Base-by-base conservation (phyloP, 345 rosid genomes). In the Acer yangbiense region DNA sequence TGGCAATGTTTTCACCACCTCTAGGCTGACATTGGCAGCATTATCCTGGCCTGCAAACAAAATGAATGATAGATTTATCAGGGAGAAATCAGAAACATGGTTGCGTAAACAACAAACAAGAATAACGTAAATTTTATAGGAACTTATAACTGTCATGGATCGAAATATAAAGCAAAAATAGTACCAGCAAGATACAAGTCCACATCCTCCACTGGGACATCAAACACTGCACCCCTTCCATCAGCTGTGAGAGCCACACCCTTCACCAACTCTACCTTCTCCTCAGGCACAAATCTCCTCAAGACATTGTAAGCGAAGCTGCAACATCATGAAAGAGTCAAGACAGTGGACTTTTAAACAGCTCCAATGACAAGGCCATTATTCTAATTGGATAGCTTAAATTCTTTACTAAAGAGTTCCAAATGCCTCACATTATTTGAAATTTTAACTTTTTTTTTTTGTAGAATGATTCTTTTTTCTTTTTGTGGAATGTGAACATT, bases 271-370 rank as follows among this genome's bases (percentile, higher is more conserved):
- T 90, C 90, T n/a, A 90, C 98, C 87, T 94, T 97, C n/a, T 87
- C 93, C 86, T 97, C 99, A 0, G 99, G 98, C 86, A 97, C 76
- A 82, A 89, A 76, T 84, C 98, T 91, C 86, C 92, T 91, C 85
- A 97, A 72, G n/a, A 85, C 73, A 61, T 89, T 85, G 61, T 71
- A 90, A 20, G 87, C 99, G 78, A 27, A 89, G 76, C 99, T 97
- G 84, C 73, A 8, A 80, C 29, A 69, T 48, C 23, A 64, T 41
- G 18, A 5, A 50, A 29, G 60, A 23, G 14, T 17, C 57, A 48
- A 55, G 1, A 20, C 52, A 20, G 68, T 73, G 18, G 21, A 74
- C 27, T 60, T 23, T 52, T 52, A 14, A 44, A 58, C 12, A 10
- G 29, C 68, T 50, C 62, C 9, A 9, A 60, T 60, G 61, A 50